phyloP scores from a whole-genome alignment of 2,329 filamentous ascomycete species.

The Sporothrix variecibatus region DNA sequence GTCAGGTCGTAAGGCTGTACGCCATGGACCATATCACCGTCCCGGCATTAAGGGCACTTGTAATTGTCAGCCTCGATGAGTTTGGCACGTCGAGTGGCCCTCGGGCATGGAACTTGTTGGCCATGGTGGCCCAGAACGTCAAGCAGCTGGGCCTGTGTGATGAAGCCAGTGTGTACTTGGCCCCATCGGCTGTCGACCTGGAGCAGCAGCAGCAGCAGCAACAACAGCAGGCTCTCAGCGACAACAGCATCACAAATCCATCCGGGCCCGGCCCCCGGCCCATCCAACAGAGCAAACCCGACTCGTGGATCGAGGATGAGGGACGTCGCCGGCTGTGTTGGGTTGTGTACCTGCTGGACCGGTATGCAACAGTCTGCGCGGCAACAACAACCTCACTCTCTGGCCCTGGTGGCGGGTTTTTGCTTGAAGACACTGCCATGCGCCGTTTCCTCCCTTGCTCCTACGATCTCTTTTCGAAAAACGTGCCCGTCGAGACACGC shows the following conservation, averaged over 20 bases:
- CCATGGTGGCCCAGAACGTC: conserved; percentile 81
- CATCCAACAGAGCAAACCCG: conserved; percentile 78
- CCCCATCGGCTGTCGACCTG: not conserved
- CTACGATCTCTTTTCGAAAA: conserved; percentile 82
- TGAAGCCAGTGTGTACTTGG: conserved; percentile 74
- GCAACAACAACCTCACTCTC: conserved; percentile 57
- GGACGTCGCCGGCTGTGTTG: conserved; percentile 82
- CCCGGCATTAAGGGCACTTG: conserved; percentile 80
- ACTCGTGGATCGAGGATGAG: conserved; percentile 87
- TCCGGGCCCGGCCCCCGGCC: conserved; percentile 56
- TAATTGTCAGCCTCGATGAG: conserved; percentile 82
- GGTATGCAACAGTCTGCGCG: conserved; percentile 86
- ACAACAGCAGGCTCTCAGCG: not conserved
- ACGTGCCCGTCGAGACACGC: conserved; percentile 78
- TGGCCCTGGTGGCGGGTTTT: conserved; percentile 62
- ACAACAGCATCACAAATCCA: not conserved
- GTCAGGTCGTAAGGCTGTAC: conserved; percentile 82
- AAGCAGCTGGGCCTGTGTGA: conserved; percentile 84
- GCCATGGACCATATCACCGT: conserved; percentile 88
- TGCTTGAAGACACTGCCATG: conserved; percentile 83
- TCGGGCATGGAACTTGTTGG: conserved; percentile 87
- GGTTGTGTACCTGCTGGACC: conserved; percentile 89
- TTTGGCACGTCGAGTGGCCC: conserved; percentile 86
- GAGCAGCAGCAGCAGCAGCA: conserved; percentile 7
- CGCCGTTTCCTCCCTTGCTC: conserved; percentile 83